Conservation (phyloP, 2,329 filamentous ascomycete species). For the Fusarium dimerum region DNA sequence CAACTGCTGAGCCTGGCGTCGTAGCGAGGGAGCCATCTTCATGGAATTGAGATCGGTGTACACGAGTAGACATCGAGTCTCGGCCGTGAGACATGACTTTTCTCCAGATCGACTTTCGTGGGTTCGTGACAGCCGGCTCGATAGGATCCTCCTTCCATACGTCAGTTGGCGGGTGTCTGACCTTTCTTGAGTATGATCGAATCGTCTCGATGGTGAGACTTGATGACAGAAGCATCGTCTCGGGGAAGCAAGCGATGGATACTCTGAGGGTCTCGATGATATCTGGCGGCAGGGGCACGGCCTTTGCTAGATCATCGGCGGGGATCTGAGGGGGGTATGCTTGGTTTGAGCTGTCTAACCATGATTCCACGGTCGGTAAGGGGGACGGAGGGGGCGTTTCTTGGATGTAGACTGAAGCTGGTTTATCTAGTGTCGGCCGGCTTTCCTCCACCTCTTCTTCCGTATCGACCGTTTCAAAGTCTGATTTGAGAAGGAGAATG, state of each 20-base stretch:
- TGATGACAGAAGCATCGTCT: conserved; percentile 58
- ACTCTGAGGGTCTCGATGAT: conserved; percentile 56
- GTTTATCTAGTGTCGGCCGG: conserved; percentile 10
- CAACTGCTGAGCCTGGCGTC: conserved; percentile 14
- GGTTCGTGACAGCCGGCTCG: conserved; percentile 12
- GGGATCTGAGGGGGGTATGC: conserved; percentile 31
- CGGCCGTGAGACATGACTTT: conserved; percentile 36
- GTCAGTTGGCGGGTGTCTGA: conserved; percentile 43
- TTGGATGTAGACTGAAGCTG: conserved; percentile 31
- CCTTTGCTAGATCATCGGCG: conserved; percentile 39
- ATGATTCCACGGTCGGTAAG: conserved; percentile 37
- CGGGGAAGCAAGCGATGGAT: conserved; percentile 58
- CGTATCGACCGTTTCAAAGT: conserved; percentile 20
- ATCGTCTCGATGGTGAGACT: conserved; percentile 60
- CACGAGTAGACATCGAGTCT: conserved; percentile 14
- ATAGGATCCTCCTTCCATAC: conserved; percentile 17
- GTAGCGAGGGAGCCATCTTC: conserved; percentile 10
- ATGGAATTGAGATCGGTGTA: conserved; percentile 17
- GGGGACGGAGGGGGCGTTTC: conserved; percentile 38
- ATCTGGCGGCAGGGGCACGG: conserved; percentile 53
- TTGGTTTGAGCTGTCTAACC: conserved; percentile 36
- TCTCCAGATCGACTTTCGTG: conserved; percentile 38
- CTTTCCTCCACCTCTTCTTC: conserved; percentile 19
- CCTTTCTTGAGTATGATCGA: conserved; percentile 54
- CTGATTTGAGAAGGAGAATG: conserved; percentile 19